Conservation (phyloP, 371 early-diverging fungal species). For the Rhizopus arrhizus region DNA sequence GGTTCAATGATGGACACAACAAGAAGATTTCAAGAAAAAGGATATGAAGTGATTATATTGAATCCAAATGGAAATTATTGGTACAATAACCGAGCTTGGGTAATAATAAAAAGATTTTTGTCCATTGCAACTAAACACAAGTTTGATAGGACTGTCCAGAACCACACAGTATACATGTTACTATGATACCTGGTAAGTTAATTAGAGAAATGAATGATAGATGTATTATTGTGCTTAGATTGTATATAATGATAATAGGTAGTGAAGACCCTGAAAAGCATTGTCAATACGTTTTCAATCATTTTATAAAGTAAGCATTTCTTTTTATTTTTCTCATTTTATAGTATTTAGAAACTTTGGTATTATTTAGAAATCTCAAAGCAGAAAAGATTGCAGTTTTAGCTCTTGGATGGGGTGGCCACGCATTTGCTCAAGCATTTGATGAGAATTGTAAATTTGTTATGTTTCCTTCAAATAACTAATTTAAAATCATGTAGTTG, state of each 20-base stretch:
- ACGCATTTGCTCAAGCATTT: conserved; percentile 33
- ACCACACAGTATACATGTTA: conserved; percentile 8
- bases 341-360: no score
- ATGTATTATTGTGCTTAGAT: conserved; percentile 1
- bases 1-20: conserved; percentile 48
- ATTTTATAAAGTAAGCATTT: conserved; percentile 36
- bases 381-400: conserved; percentile 37
- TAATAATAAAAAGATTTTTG: conserved; percentile 13
- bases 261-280: conserved; percentile 47
- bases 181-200: conserved; percentile 25
- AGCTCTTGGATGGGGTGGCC: conserved; percentile 48
- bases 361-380: conserved; percentile 23
- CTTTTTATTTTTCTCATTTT: background rate
- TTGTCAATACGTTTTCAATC: conserved; percentile 41
- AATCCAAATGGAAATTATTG: conserved; percentile 52
- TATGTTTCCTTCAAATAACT: background rate
- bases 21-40: conserved; percentile 29
- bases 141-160: conserved; percentile 16
- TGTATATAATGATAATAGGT: conserved; percentile 13
- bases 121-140: background rate
- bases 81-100: conserved; percentile 37
- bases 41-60: conserved; percentile 48
- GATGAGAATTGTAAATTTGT: conserved; percentile 38
- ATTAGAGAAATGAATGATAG: background rate
- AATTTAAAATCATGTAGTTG: conserved; percentile 24